Evolutionary conservation across 1,284 basidiomycete species (phyloP), one percentile per base, ranked within the genome.

Genomic region (Rhodotorula sp.): DNA sequence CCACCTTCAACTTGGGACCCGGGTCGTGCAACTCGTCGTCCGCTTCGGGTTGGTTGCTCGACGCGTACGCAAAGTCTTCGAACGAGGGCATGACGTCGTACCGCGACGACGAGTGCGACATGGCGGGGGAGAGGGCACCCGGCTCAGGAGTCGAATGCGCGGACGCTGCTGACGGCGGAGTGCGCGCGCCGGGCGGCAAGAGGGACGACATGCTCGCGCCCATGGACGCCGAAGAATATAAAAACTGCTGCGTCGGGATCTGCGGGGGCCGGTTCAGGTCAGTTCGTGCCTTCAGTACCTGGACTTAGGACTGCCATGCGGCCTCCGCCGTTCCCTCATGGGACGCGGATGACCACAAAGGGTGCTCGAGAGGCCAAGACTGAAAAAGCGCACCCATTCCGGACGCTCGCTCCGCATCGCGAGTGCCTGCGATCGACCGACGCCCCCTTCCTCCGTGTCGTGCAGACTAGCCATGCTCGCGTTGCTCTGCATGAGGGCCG

Each of bases 1-100:
- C 58, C 21, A 49, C 59, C 34, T 63, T 65, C 51, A 64, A 56
- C 49, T 60, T 70, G 47, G 58, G 69, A 12, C 69, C 69, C n/a
- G 66, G 63, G 29, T 70, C 75, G 49, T 73, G 69, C 5, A 73
- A 47, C 23, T 61, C 73, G 68, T 79, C 78, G 62, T 79, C 78
- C 31, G 64, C 68, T 62, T 79, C 78, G 29, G 74, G 76, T 56
- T 75, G 72, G 21, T 65, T 68, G 48, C 65, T 62, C 60, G 58
- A 58, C 26, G 57, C 54, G 52, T 69, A 54, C 39, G 66, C 51
- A 43, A 69, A 64, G 6, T 64, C 64, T 12, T 70, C 67, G 26
- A 62, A 58, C 12, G 58, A 39, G 10, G 65, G 47, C 5, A 63
- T 43, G 34, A 70, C 29, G 56, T 70, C 63, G 72, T 68, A 70